Conservation (phyloP, 352 stramenopile species). For the Blastocystis sp. region DNA sequence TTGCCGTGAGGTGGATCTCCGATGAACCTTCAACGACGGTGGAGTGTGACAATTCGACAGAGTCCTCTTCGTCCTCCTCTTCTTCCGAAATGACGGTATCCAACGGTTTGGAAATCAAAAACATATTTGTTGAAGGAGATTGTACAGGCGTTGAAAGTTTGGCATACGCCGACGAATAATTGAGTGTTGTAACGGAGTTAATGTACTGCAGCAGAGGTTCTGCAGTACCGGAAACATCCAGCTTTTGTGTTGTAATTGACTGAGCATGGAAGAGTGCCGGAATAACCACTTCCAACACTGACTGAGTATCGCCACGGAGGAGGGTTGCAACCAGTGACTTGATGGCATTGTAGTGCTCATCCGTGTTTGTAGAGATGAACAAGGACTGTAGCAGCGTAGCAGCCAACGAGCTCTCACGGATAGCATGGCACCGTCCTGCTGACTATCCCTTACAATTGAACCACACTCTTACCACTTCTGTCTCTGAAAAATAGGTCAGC, state of each 20-base stretch:
- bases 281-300: background rate
- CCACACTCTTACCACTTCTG: background rate
- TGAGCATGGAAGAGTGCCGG: constrained; percentile 13
- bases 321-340: background rate
- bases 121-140: background rate
- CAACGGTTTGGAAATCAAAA: background rate
- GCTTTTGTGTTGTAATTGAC: constrained; percentile 3
- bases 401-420: background rate
- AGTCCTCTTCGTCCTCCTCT: constrained; percentile 10
- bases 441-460: background rate
- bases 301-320: background rate
- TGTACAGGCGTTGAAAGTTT: background rate
- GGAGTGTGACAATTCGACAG: background rate
- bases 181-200: background rate
- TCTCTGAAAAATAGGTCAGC: background rate
- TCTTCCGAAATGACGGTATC: constrained; percentile 40
- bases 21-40: background rate
- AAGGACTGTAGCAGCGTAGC: background rate
- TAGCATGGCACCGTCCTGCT: background rate
- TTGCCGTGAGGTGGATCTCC: background rate
- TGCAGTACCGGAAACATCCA: background rate
- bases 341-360: background rate
- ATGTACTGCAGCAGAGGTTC: background rate
- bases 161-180: background rate
- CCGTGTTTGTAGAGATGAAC: background rate